These are phyloP conservation scores for Collybia sp. DNA, from an alignment of 768 basidiomycete species.

Conservation along the genomic window DNA sequence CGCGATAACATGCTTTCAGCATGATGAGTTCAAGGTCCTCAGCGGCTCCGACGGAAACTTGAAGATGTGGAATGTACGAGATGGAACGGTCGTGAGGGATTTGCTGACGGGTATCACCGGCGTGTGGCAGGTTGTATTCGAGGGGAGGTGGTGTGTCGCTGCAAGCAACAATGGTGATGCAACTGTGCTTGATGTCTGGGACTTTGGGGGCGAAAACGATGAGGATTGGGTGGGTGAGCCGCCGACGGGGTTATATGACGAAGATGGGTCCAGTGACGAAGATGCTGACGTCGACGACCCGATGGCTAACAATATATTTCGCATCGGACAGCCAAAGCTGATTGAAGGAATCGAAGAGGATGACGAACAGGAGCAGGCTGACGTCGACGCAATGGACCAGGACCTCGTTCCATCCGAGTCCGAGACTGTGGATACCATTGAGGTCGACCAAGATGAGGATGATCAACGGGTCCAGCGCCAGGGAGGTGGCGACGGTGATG, in stretches of 20 bases:
- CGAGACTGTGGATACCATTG: conserved; percentile 30
- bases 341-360: conserved; percentile 24
- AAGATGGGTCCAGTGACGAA: conserved; percentile 52
- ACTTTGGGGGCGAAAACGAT: conserved; percentile 73
- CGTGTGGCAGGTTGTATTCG: conserved; percentile 98
- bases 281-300: conserved; percentile 41
- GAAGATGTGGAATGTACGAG: conserved; percentile 96
- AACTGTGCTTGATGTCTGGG: conserved; percentile 87
- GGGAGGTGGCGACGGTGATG: conserved; percentile 10
- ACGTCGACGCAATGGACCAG: conserved; percentile 74
- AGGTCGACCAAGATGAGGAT: conserved; percentile 18
- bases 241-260: conserved; percentile 70
- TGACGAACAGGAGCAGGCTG: conserved; percentile 49
- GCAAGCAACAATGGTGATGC: conserved; percentile 79
- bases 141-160: conserved; percentile 91
- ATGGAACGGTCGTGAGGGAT: conserved; percentile 83
- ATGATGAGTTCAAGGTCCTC: conserved; percentile 96
- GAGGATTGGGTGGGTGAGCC: conserved; percentile 85
- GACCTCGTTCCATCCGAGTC: conserved; percentile 44
- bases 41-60: conserved; percentile 94
- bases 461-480: conserved; percentile 12
- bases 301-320: too few relatives aligned
- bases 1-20: conserved; percentile 99
- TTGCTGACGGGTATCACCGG: conserved; percentile 87
- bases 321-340: too few relatives aligned